Evolutionary conservation across 768 basidiomycete species (phyloP).

Genomic region (Mycena galericulata): DNA sequence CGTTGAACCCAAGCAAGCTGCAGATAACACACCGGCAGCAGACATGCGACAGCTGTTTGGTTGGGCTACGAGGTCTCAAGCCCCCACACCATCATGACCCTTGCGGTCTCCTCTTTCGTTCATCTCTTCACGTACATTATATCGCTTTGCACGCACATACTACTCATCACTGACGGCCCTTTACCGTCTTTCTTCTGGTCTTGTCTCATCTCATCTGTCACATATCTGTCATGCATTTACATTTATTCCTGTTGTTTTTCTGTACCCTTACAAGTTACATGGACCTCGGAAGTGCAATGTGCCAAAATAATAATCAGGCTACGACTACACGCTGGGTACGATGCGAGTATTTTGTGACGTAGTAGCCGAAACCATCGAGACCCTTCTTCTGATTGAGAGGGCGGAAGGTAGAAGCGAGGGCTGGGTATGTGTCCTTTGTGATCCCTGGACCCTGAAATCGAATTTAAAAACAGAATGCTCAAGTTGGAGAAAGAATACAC

Average conservation of each 20-base stretch:
- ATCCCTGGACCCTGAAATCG: constrained; percentile 67
- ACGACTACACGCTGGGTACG: background rate
- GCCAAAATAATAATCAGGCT: constrained; percentile 29
- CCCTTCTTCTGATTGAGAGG: constrained; percentile 49
- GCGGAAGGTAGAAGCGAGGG: constrained; percentile 40
- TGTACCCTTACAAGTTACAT: constrained; percentile 41
- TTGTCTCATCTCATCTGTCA: constrained; percentile 34
- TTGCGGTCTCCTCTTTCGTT: constrained; percentile 44
- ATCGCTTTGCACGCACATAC: constrained; percentile 33
- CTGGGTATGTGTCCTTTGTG: constrained; percentile 65
- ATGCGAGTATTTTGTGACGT: constrained; percentile 57
- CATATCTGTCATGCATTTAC: constrained; percentile 39
- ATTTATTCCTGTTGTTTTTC: constrained; percentile 44
- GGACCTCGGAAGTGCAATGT: constrained; percentile 30
- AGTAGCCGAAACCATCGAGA: constrained; percentile 56
- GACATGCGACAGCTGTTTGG: constrained; percentile 86
- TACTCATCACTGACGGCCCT: constrained; percentile 17
- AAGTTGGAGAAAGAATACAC: constrained; percentile 38
- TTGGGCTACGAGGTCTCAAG: constrained; percentile 77
- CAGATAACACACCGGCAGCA: constrained; percentile 70
- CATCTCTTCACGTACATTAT: constrained; percentile 24
- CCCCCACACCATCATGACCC: constrained; percentile 41
- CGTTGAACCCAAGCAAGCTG: constrained; percentile 86
- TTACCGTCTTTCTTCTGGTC: constrained; percentile 12
- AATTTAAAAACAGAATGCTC: background rate